These are phyloP conservation scores for Mucor racemosus DNA, from an alignment of 371 early-diverging fungal genomes.

Conservation along the genomic window DNA sequence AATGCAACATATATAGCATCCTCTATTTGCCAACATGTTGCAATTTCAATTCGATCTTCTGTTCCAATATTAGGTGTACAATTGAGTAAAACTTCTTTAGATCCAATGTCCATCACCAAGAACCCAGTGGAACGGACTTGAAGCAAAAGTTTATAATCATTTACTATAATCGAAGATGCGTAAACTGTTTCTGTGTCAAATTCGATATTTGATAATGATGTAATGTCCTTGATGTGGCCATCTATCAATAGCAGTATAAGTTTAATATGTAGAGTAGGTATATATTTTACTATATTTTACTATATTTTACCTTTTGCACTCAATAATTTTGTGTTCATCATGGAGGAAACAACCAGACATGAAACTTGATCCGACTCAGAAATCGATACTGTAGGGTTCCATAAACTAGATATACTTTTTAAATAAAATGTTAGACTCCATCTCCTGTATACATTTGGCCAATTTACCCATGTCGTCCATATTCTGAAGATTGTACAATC, in stretches of 20 bases:
- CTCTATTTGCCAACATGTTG: conserved; percentile 16
- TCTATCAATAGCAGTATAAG: conserved; percentile 4
- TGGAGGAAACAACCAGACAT: conserved; percentile 21
- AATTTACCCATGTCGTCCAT: conserved; percentile 41
- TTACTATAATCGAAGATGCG: conserved; percentile 9
- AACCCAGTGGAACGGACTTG: conserved; percentile 20
- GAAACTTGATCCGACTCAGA: neutral
- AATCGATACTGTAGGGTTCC: conserved; percentile 1
- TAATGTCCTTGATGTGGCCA: conserved; percentile 24
- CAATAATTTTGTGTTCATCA: conserved; percentile 18
- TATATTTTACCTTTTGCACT: conserved; percentile 12
- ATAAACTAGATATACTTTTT: conserved; percentile 18
- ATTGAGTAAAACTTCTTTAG: neutral
- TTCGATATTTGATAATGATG: conserved; percentile 1
- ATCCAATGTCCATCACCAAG: conserved; percentile 8
- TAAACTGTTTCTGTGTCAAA: conserved; percentile 17
- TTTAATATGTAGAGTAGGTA: too few species aligned
- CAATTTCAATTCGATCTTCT: conserved; percentile 13
- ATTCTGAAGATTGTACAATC: conserved; percentile 16
- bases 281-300: neutral
- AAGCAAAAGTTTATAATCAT: conserved; percentile 3
- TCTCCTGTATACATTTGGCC: neutral
- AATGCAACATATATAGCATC: conserved; percentile 16
- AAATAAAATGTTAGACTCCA: neutral
- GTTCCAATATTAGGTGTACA: neutral